phyloP scores from a whole-genome alignment of 2,329 filamentous ascomycete species.

The Didymella arachidicola region DNA sequence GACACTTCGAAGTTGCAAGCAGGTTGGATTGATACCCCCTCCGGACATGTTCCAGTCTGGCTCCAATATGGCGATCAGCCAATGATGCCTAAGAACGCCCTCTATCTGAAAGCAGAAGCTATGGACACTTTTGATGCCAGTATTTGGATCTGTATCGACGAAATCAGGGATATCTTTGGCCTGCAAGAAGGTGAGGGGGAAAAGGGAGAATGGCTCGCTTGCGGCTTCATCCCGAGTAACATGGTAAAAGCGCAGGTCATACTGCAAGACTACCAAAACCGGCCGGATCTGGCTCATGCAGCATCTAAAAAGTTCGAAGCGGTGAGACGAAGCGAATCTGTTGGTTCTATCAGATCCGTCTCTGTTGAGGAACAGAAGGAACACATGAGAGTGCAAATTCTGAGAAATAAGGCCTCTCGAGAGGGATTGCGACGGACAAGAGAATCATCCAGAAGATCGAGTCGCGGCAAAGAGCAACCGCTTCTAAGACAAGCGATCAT shows the following conservation, averaged over 20 bases:
- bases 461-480: neutral
- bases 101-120: constrained; percentile 4
- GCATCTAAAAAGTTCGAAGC: neutral
- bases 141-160: constrained; percentile 21
- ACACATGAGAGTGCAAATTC: constrained; percentile 4
- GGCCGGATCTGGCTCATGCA: neutral
- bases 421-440: neutral
- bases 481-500: constrained; percentile 1
- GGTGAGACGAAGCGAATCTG: neutral
- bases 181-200: constrained; percentile 5
- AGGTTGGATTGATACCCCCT: neutral
- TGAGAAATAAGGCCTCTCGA: constrained; percentile 1
- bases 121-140: constrained; percentile 4
- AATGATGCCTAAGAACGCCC: constrained; percentile 8
- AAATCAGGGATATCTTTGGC: constrained; percentile 10
- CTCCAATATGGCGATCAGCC: constrained; percentile 8
- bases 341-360: neutral
- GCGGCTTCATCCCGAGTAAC: constrained; percentile 5
- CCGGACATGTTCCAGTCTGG: constrained; percentile 15
- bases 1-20: neutral
- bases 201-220: constrained; percentile 24
- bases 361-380: constrained; percentile 2
- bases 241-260: constrained; percentile 6
- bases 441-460: neutral
- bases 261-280: neutral